Evolutionary conservation across 805 yeast genomes (phyloP), one percentile per base, ranked within the genome.

Genomic region (Kodamaea kaohsiungensis): DNA sequence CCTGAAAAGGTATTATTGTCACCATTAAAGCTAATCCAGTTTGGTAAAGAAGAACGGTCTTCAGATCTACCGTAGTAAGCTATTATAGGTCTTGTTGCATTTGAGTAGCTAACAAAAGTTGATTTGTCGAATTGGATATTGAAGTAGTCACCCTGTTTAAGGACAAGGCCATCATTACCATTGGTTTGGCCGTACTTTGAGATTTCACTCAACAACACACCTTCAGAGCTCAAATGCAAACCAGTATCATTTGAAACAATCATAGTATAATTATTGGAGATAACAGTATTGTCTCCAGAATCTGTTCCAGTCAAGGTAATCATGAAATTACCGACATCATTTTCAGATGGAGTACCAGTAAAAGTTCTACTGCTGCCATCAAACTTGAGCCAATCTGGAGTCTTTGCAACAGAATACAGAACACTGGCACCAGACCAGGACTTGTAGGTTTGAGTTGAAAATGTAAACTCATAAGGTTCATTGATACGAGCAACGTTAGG

Each of bases 21-120:
- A 4, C 80, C 63, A 64, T 91, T 86, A 65, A 93, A 95, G 52
- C 72, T 70, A 50, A 91, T 75, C 98, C 99, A 95, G 65, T 84
- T 87, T 39, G 99, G 99, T 53, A 95, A 77, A 2, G 99, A 93
- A 1, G 96, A 82, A 65, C 92, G 83, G 67, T 89, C 91, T 12
- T 78, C 71, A n/a, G 92, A 84, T 58, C 88, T 81, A 17, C 97
- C 97, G 65, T 89, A 88, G 71, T 88, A 90, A 7, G 86, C 85
- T 15, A 80, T 76, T 33, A 88, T 82, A 1, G 75, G 64, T 52
- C 81, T 71, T 27, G 75, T 70, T 2, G 86, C 79, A 46, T 73
- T 71, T 13, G 70, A 52, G 57, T 78, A 64, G 9, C 75, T 68
- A 47, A 63, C 61, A 65, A 92, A 95, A 7, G 88, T 82, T 53